Evolutionary conservation across 2,329 filamentous ascomycete genomes (phyloP), one percentile per base, ranked within the genome.

Genomic region (Drechslerella coelobrocha): DNA sequence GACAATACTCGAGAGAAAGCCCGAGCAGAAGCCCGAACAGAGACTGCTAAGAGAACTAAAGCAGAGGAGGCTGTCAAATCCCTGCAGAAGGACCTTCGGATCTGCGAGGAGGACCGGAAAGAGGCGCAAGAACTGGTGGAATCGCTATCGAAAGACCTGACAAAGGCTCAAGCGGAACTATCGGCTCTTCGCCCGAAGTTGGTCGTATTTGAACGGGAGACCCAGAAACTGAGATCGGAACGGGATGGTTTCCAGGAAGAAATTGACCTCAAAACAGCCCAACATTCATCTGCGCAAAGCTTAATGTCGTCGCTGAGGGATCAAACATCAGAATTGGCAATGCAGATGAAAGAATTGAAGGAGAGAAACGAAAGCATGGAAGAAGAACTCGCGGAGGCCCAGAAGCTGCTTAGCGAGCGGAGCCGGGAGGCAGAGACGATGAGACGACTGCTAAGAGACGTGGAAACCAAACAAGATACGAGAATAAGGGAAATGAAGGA

Each of bases 391-490:
- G 86, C 87, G 0, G 94, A 99, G 79, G 89, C 92, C 2, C 92
- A 96, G 77, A 86, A 91, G 65, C 84, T 97, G 71, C 84, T 99
- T 1, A 87, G 86, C 56, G 94, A 99, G 79, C 88, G 94, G 24
- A 93, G 91, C 2, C 86, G 94, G 45, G 94, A 99, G 79, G 90
- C 88, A 24, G 93, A 97, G 81, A 97, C 91, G 0, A 97, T 99
- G 92, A 87, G 94, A 31, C 84, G 92, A 52, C 83, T 97, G 68
- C 82, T 99, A 10, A 88, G 88, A 14, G 93, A 97, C 74, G 90
- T 92, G 7, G 91, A 97, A 78, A 86, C 89, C 68, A 85, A 90
- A 8, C 88, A 92, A 0, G 92, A 97, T 74, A 82, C 83, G 69
- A 90, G 91, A 76, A 85, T 96, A 17, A 87, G 91, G 26, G 93